Base-by-base conservation (phyloP, 2,329 filamentous ascomycete genomes). In the Fusarium vanettenii region DNA sequence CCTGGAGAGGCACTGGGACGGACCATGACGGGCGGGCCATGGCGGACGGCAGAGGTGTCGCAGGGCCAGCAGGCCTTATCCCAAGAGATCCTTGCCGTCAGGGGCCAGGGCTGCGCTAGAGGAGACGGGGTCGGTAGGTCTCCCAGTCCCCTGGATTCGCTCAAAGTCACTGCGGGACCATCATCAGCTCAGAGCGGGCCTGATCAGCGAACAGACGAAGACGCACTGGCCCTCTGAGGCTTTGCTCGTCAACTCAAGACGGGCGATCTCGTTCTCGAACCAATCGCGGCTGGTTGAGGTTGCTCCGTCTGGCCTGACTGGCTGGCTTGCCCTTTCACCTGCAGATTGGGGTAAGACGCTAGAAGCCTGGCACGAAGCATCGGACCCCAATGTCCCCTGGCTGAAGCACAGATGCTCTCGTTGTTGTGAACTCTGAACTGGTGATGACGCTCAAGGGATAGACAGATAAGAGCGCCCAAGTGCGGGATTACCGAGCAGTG, bases 311-410 rank as follows among this genome's bases (percentile, higher is more conserved):
- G 66, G 61, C 31, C 62, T 69, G 67, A 71, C 43, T 64, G 56
- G 63, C 50, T 64, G 64, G 37, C 56, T 64, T 52, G 31, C 64
- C 61, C 56, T 73, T 66, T 66, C 57, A 72, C 70, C 73, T 76
- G 60, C 63, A 72, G 66, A 69, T 70, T 75, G 63, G 67, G 73
- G 69, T 67, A 77, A 76, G 69, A 72, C 69, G 67, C 74, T 70
- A 77, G 75, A 77, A 76, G 70, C 73, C 67, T 56, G 60, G 48
- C 66, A 72, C 64, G 59, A 75, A 70, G 68, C 66, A 64, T 70
- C 55, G 33, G 52, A 52, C 25, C 33, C 55, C 55, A 69, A 66
- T 73, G 60, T 69, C 50, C 48, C 50, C 64, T 60, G 52, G 55
- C 27, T 41, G 6, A 22, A 55, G 64, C 63, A 55, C 59, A 59